Evolutionary conservation across 1,284 basidiomycete genomes (phyloP).

Genomic region (Ustilago esculenta): DNA sequence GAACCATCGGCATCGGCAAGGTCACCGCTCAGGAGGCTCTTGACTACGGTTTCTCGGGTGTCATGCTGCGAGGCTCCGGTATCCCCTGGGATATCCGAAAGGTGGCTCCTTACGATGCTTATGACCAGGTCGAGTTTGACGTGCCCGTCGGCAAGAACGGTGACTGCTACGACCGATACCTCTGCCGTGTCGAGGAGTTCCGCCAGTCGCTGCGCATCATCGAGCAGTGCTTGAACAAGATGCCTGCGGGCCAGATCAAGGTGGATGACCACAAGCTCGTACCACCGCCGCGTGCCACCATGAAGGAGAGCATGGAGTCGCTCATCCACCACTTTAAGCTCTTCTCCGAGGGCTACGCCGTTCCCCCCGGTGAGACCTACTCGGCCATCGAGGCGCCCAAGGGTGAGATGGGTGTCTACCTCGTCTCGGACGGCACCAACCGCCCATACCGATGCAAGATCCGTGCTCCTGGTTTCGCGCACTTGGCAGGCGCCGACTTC

Average conservation of each 20-base stretch:
- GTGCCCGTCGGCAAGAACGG: slow-evolving; percentile 95
- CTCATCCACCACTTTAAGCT: slow-evolving; percentile 97
- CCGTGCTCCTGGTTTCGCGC: slow-evolving; percentile 65
- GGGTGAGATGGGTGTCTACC: slow-evolving; percentile 82
- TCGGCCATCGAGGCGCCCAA: slow-evolving; percentile 97
- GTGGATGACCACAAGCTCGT: slow-evolving; percentile 97
- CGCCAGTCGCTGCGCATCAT: slow-evolving; percentile 92
- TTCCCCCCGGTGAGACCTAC: slow-evolving; percentile 97
- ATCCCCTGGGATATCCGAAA: slow-evolving; percentile 93
- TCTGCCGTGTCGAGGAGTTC: slow-evolving; percentile 98
- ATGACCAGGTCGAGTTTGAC: slow-evolving; percentile 97
- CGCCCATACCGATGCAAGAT: slow-evolving; percentile 66
- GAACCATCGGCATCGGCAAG: slow-evolving; percentile 88
- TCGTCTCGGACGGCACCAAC: slow-evolving; percentile 66
- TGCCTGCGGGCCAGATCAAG: slow-evolving; percentile 90
- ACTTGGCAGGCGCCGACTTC: slow-evolving; percentile 65
- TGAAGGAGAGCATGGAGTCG: slow-evolving; percentile 98
- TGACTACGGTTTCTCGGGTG: slow-evolving; percentile 93
- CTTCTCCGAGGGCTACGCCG: slow-evolving; percentile 94
- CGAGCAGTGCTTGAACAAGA: slow-evolving; percentile 88
- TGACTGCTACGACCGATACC: slow-evolving; percentile 93
- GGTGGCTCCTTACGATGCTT: slow-evolving; percentile 93
- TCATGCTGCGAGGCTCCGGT: slow-evolving; percentile 95
- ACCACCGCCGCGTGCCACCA: slow-evolving; percentile 93
- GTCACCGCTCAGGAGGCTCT: slow-evolving; percentile 93